phyloP scores from a whole-genome alignment of 2,329 filamentous ascomycete species.

The Pyrenophora graminea region DNA sequence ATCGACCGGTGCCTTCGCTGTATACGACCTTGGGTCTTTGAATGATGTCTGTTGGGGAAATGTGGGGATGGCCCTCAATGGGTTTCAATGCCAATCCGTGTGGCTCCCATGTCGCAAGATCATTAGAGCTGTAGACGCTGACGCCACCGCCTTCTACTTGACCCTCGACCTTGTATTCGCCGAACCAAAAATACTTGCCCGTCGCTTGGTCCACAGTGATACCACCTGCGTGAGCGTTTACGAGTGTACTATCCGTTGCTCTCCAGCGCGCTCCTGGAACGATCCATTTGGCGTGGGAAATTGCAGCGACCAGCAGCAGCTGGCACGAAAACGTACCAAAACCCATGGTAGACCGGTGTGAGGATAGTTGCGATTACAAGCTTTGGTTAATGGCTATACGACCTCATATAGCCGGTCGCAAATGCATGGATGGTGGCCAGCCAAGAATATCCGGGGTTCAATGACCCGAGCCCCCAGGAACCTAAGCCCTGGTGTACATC shows the following conservation, averaged over 20 bases:
- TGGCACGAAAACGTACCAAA: conserved; percentile 24
- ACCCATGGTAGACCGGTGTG: conserved; percentile 17
- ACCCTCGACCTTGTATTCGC: conserved; percentile 64
- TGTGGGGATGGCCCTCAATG: conserved; percentile 59
- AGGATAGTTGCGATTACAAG: conserved; percentile 4
- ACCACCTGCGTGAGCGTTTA: conserved; percentile 66
- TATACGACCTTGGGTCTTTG: conserved; percentile 67
- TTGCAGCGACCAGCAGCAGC: conserved; percentile 28
- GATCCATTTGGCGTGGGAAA: conserved; percentile 57
- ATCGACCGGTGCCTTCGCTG: conserved; percentile 58
- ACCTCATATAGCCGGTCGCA: conserved; percentile 26
- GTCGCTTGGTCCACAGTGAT: conserved; percentile 58
- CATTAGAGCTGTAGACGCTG: conserved; percentile 61
- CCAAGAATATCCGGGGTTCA: conserved; percentile 32
- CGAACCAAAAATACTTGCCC: conserved; percentile 64
- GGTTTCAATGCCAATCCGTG: conserved; percentile 62
- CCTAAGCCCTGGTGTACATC: conserved; percentile 11
- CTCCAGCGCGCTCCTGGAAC: conserved; percentile 65
- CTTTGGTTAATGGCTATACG: conserved; percentile 8
- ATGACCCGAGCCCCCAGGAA: conserved; percentile 33
- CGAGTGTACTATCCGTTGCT: conserved; percentile 63
- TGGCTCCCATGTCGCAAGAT: conserved; percentile 63
- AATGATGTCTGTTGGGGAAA: conserved; percentile 61
- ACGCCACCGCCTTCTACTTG: conserved; percentile 64
- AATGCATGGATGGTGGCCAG: conserved; percentile 16